Conservation (phyloP, 2,329 filamentous ascomycete genomes). For the Penicillium freii region DNA sequence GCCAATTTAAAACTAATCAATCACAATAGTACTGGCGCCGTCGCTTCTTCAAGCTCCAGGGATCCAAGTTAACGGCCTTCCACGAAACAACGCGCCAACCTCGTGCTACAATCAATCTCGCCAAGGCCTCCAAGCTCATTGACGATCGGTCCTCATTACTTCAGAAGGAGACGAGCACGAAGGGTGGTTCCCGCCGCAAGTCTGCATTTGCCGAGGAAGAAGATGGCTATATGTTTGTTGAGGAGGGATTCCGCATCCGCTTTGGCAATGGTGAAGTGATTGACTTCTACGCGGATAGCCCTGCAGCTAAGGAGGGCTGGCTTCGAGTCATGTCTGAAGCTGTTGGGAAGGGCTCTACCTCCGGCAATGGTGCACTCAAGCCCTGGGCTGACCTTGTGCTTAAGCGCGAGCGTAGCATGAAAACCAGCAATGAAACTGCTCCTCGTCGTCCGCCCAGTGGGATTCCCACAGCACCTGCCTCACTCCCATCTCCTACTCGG, state of each 20-base stretch:
- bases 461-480: constrained; percentile 16
- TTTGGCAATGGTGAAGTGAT: constrained; percentile 98
- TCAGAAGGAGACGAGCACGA: constrained; percentile 76
- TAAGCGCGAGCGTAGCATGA: constrained; percentile 44
- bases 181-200: constrained; percentile 76
- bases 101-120: constrained; percentile 92
- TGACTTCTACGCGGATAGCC: constrained; percentile 93
- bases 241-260: constrained; percentile 97
- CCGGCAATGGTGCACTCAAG: constrained; percentile 47
- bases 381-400: constrained; percentile 64
- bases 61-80: constrained; percentile 88
- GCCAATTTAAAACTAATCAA: constrained; percentile 22
- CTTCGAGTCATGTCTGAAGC: constrained; percentile 80
- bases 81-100: constrained; percentile 95
- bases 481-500: constrained; percentile 23
- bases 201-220: constrained; percentile 97
- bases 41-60: constrained; percentile 91
- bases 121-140: constrained; percentile 88
- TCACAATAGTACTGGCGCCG: constrained; percentile 82
- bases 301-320: constrained; percentile 87
- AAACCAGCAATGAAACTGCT: constrained; percentile 30
- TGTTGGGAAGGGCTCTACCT: constrained; percentile 55
- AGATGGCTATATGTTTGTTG: constrained; percentile 99
- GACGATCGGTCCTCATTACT: constrained; percentile 83
- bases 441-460: constrained; percentile 26